Base-by-base conservation (phyloP, 352 stramenopile species). In the Globisporangium sylvaticum region DNA sequence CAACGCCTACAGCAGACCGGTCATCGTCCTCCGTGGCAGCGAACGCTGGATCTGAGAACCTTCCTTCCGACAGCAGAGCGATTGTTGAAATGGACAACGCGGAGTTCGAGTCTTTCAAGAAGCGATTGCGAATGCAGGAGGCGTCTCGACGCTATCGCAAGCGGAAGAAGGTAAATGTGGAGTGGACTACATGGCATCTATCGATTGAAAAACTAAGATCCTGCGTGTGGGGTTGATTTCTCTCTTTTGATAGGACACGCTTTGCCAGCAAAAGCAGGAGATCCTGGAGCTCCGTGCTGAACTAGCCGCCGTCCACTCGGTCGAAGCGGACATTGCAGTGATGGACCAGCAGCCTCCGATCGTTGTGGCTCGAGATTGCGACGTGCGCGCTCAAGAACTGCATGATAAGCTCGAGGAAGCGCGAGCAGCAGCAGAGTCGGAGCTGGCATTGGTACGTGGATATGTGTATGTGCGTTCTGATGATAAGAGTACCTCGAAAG, bases 41-140 rank as follows among this genome's bases (percentile, higher is more conserved):
- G 39, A n/a, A 4, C 34, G 24, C 12, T 22, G 37, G 14, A 15
- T 18, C 5, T 34, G 4, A 29, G 20, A 5, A n/a, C n/a, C n/a
- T n/a, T 24, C 15, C 24, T 15, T 9, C n/a, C 5, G 32, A 50
- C 4, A 9, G 5, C n/a, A 37, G 31, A 37, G 14, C 0, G n/a
- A 50, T 62, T 20, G 6, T 27, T 29, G 32, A 50, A 8, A 22
- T 62, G 20, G 50, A 46, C 32, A 9, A 50, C 56, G 24, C n/a
- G 9, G 56, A 62, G 31, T 62, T 62, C 37, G 56, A 62, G 15
- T n/a, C 44, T 50, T 37, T 62, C 8, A 62, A 62, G 37, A 50
- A 62, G 31, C 32, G 56, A 8, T 1, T 62, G 32, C 32, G 32
- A 2, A 32, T 18, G 56, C 56, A 62, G 2, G 56, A 62, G 37